Evolutionary conservation across 371 early-diverging fungal species (phyloP), one percentile per base, ranked within the genome.

Genomic region (Mucor irregularis): DNA sequence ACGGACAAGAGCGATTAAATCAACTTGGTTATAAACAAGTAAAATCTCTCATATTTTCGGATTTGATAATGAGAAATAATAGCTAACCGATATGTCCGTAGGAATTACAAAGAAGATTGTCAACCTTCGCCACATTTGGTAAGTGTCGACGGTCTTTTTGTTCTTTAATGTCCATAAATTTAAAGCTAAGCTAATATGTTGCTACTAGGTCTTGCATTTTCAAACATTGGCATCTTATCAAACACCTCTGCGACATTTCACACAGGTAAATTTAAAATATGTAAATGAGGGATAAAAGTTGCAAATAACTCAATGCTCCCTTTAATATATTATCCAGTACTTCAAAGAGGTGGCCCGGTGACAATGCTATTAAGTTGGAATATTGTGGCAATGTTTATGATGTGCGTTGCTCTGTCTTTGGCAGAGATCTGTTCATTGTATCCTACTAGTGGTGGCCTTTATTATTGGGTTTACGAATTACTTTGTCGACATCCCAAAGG

Each of bases 401-500:
- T 85, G 46, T 78, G 80, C 64, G 68, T 87, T 26, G 87, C 84
- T 1, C 63, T 87, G 25, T 80, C 87, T 2, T 58, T 89, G 64
- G 82, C 88, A n/a, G 90, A 89, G 63, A 87, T 87, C 42, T 86
- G 86, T 57, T 87, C 87, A 0, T 66, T 88, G 0, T 89, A 81
- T 64, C 87, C 90, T 14, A 82, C 84, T 21, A 81, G 81, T 30
- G 90, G 90, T 16, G 86, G 86, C 1, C 56, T 89, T 7, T 89
- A 87, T 66, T 87, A 82, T 58, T 87, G 84, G 83, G 65, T 64
- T 0, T 73, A 63, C 48, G 73, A 76, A 22, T 37, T 73, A 39
- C 19, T 71, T 8, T 42, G 58, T 50, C 38, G 49, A 1, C 66
- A 65, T 49, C 62, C 61, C 2, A 51, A 44, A 11, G 43, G 17